These are phyloP conservation scores for Salix dunnii DNA, from an alignment of 345 rosid genomes.

Conservation along the genomic window DNA sequence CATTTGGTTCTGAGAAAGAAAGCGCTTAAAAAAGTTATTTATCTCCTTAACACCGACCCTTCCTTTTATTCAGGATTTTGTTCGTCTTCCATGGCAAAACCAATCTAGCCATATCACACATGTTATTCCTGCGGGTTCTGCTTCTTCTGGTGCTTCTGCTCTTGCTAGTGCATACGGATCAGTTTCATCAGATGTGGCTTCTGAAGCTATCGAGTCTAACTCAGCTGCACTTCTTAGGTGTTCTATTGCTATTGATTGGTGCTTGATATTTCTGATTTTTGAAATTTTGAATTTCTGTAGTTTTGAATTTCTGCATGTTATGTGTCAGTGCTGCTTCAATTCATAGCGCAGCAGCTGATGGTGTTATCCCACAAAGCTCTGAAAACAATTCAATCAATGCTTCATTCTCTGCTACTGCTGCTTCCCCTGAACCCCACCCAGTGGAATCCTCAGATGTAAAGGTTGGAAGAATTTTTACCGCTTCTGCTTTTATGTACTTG, in stretches of 20 bases:
- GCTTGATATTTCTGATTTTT: neutral
- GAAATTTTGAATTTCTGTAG: neutral
- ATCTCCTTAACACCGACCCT: neutral
- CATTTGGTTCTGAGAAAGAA: slow-evolving; percentile 11
- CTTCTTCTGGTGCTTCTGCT: slow-evolving; percentile 51
- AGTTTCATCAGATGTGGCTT: slow-evolving; percentile 50
- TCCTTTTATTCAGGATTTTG: slow-evolving; percentile 65
- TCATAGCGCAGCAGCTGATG: slow-evolving; percentile 49
- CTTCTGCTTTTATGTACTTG: slow-evolving; percentile 11
- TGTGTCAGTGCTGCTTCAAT: slow-evolving; percentile 51
- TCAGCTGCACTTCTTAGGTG: slow-evolving; percentile 60
- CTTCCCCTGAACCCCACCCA: slow-evolving; percentile 48
- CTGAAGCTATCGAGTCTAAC: slow-evolving; percentile 55
- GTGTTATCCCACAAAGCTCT: slow-evolving; percentile 39
- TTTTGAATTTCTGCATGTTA: slow-evolving; percentile 4
- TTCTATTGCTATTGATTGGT: slow-evolving; percentile 1
- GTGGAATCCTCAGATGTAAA: slow-evolving; percentile 48
- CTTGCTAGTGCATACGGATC: slow-evolving; percentile 47
- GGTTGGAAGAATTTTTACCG: slow-evolving; percentile 31
- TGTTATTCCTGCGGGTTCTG: slow-evolving; percentile 46
- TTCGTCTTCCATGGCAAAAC: slow-evolving; percentile 95
- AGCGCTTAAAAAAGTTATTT: slow-evolving; percentile 3
- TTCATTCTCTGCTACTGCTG: slow-evolving; percentile 43
- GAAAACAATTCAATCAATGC: slow-evolving; percentile 44
- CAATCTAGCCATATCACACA: slow-evolving; percentile 69